Conservation (phyloP, 345 rosid genomes). For the Trapa bicornis region DNA sequence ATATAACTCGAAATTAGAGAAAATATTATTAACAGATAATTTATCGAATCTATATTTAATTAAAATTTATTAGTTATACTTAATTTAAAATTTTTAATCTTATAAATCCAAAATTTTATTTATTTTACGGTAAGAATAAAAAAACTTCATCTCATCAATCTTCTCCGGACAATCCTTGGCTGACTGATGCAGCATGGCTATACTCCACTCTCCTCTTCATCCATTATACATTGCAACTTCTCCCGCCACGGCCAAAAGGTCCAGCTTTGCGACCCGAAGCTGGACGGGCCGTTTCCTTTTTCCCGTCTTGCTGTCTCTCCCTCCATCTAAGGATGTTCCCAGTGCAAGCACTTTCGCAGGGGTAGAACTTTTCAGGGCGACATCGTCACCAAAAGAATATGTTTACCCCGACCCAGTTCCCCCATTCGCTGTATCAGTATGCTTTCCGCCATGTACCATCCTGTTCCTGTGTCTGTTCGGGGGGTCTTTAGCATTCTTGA, state of each 20-base stretch:
- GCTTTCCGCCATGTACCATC: not conserved
- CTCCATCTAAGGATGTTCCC: not conserved
- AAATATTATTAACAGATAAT: no score
- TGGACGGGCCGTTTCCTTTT: not conserved
- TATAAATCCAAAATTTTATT: no score
- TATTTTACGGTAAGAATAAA: no score
- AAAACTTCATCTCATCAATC: not conserved
- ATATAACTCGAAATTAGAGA: no score
- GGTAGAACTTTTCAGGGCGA: not conserved
- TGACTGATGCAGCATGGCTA: not conserved
- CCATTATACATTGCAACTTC: not conserved
- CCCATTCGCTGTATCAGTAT: slow-evolving; percentile 27
- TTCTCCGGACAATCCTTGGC: not conserved
- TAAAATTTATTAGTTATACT: no score
- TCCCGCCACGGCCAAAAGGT: not conserved
- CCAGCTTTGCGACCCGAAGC: not conserved
- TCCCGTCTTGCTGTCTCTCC: not conserved
- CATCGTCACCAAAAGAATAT: slow-evolving; percentile 17
- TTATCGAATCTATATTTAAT: no score
- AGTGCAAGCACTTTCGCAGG: not conserved
- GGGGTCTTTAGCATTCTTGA: not conserved
- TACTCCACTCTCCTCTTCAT: not conserved
- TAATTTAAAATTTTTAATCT: no score
- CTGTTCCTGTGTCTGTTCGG: not conserved
- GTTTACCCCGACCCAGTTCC: slow-evolving; percentile 35